Percentiles rank a stretch among this genome's conserved stretches.
phyloP scores from a whole-genome alignment of 768 basidiomycete species.

The Vararia minispora region DNA sequence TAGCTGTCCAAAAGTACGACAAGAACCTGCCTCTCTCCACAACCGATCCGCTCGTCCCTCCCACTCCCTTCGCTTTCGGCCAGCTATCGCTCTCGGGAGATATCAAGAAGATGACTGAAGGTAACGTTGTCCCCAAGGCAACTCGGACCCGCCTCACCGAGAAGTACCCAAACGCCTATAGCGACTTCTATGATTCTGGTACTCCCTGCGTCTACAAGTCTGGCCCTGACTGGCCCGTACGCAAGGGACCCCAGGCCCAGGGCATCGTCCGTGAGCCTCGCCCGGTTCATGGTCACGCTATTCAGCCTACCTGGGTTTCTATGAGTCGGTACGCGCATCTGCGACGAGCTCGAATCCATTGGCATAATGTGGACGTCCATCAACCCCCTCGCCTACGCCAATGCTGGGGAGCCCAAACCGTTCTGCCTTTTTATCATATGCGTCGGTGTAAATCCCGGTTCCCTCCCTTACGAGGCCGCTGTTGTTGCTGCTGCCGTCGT shows the following conservation, averaged over 20 bases:
- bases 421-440: slow-evolving; percentile 16
- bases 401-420: slow-evolving; percentile 12
- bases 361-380: slow-evolving; percentile 14
- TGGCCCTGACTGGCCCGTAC: slow-evolving; percentile 3
- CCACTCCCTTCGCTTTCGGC: too few relatives aligned
- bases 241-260: slow-evolving; percentile 15
- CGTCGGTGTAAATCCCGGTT: slow-evolving; percentile 18
- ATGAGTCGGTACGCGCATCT: slow-evolving; percentile 14
- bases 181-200: slow-evolving; percentile 3
- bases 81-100: too few relatives aligned
- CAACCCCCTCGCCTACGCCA: slow-evolving; percentile 14
- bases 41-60: too few relatives aligned
- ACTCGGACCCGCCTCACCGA: slow-evolving; percentile 6
- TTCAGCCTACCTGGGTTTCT: slow-evolving; percentile 18
- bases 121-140: too few relatives aligned
- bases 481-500: slow-evolving; percentile 13
- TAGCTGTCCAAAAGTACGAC: too few relatives aligned
- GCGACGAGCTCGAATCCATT: slow-evolving; percentile 17
- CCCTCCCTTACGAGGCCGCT: slow-evolving; percentile 17
- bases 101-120: too few relatives aligned
- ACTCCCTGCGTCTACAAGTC: slow-evolving; percentile 5
- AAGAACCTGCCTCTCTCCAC: too few relatives aligned
- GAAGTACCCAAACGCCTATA: slow-evolving; percentile 6
- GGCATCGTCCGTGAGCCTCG: slow-evolving; percentile 17
- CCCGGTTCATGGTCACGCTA: slow-evolving; percentile 21